Percentiles rank a stretch among this genome's conserved stretches.
These are phyloP conservation scores for Epicoccum nigrum DNA, from an alignment of 2,329 filamentous ascomycete genomes.

Conservation along the genomic window DNA sequence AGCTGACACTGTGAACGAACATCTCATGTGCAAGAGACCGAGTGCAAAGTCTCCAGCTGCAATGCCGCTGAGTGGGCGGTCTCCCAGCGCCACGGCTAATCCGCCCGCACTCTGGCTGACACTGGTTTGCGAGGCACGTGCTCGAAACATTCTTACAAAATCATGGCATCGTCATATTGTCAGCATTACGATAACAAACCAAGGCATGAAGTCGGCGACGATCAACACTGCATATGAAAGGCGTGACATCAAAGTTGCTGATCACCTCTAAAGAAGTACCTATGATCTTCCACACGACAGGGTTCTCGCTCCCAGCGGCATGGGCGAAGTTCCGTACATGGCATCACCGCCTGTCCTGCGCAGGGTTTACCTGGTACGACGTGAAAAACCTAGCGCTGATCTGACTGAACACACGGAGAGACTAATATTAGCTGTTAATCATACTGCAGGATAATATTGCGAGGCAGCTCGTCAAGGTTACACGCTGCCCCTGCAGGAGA, in stretches of 20 bases:
- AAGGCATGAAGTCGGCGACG: slow-evolving; percentile 5
- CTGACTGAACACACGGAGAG: slow-evolving; percentile 4
- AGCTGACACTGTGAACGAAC: no score
- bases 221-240: background rate
- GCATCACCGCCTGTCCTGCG: background rate
- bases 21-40: no score
- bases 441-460: slow-evolving; percentile 3
- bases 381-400: slow-evolving; percentile 11
- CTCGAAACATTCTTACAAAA: background rate
- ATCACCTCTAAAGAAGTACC: slow-evolving; percentile 1
- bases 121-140: slow-evolving; percentile 5
- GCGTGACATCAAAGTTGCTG: slow-evolving; percentile 9
- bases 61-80: background rate
- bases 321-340: no score
- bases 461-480: slow-evolving; percentile 5
- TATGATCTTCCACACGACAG: slow-evolving; percentile 3
- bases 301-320: background rate
- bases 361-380: slow-evolving; percentile 15
- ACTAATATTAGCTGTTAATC: slow-evolving; percentile 14
- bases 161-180: background rate
- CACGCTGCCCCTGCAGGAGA: slow-evolving; percentile 11
- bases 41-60: no score
- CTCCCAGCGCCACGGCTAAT: slow-evolving; percentile 9
- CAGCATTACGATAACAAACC: background rate
- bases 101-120: slow-evolving; percentile 1